These are phyloP conservation scores for Sclerotinia trifoliorum DNA, from an alignment of 2,329 filamentous ascomycete genomes.

Conservation along the genomic window DNA sequence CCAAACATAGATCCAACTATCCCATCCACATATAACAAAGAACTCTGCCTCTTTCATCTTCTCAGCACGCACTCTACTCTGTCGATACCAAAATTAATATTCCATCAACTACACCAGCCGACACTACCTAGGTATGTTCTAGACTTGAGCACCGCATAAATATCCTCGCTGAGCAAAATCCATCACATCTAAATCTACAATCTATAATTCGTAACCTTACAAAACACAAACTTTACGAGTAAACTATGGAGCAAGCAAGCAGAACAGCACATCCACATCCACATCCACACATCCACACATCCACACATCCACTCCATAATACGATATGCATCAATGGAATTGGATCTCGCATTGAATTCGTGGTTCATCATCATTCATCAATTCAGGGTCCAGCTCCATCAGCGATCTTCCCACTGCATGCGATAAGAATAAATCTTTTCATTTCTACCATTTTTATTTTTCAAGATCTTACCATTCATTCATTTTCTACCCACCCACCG, in stretches of 20 bases:
- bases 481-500: not conserved
- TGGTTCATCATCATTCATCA: conserved; percentile 19
- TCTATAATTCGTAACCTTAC: too few relatives aligned
- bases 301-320: not conserved
- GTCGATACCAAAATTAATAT: too few relatives aligned
- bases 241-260: too few relatives aligned
- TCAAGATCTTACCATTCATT: too few relatives aligned
- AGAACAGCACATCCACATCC: too few relatives aligned
- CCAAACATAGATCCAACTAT: not conserved
- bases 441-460: not conserved
- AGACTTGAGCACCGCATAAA: not conserved
- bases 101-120: not conserved
- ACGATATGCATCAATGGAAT: conserved; percentile 14
- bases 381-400: conserved; percentile 14
- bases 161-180: not conserved
- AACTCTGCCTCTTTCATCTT: not conserved
- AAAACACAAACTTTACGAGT: not conserved
- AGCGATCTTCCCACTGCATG: not conserved
- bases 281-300: too few relatives aligned
- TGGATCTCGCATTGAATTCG: conserved; percentile 11
- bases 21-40: not conserved
- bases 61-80: not conserved
- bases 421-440: not conserved
- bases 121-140: not conserved
- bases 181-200: not conserved